Base-by-base conservation (phyloP, 2,329 filamentous ascomycete species). In the Boeremia exigua region DNA sequence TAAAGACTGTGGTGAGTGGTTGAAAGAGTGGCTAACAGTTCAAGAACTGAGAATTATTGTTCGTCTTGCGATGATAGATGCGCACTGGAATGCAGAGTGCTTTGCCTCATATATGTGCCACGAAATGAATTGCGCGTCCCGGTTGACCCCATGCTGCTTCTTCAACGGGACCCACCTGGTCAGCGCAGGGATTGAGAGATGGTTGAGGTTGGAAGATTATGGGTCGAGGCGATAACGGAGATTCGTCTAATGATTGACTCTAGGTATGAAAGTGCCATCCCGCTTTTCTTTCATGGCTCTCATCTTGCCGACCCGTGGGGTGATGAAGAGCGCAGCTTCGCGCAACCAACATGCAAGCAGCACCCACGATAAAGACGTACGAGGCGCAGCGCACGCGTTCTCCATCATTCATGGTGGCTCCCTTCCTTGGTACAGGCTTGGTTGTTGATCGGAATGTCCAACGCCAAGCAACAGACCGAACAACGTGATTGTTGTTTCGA, bases 171-270 rank as follows among this genome's bases (percentile, higher is more conserved):
- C 39, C 51, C 51, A 48, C 51, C n/a, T 50, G 40, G 40, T 34
- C 34, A 44, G 32, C 34, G 34, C 47, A 56, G 42, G 47, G 47
- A 37, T 50, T 30, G 27, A 47, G 11, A 11, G 23, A 48, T 37
- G 34, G 25, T 44, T 52, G 29, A 17, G 28, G 37, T 25, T 39
- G 47, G 50, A 25, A 33, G 52, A 54, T 53, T 32, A 39, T 38
- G 57, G 44, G 36, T 32, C 40, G 45, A 45, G 39, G 52, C 53
- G 60, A 62, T 59, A 62, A 50, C 60, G 58, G 60, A 60, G 38
- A 60, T 62, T 56, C 46, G 37, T 30, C 11, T 48, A 50, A 52
- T 56, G 53, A 60, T 57, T 32, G 36, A 17, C 53, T 36, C 46
- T 19, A 27, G 53, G 53, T 50, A 47, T 48, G 42, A 56, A 19